These are phyloP conservation scores for Curvularia eragrostidis DNA, from an alignment of 2,329 filamentous ascomycete genomes.

Conservation along the genomic window DNA sequence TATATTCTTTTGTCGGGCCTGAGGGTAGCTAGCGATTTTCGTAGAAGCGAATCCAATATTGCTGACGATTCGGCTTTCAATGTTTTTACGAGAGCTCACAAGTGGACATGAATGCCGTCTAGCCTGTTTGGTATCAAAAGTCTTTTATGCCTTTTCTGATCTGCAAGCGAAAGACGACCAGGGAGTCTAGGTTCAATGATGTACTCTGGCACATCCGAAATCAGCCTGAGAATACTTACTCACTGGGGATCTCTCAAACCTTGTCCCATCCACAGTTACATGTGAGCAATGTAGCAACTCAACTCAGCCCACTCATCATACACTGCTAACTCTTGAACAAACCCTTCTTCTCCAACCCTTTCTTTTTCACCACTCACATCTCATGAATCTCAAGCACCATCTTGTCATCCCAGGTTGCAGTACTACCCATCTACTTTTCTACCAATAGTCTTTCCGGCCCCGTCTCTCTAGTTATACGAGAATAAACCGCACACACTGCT, in stretches of 20 bases:
- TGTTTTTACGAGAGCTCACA: neutral
- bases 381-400: no score
- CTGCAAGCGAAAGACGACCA: neutral
- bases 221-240: neutral
- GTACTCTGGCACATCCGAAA: neutral
- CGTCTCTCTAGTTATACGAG: no score
- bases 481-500: no score
- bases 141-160: neutral
- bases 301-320: constrained; percentile 8
- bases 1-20: neutral
- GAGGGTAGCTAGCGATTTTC: neutral
- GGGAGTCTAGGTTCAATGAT: neutral
- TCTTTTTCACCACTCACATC: neutral
- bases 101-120: neutral
- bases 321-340: constrained; percentile 14
- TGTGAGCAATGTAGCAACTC: no score
- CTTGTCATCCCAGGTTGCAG: no score
- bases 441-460: no score
- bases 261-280: neutral
- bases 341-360: constrained; percentile 2
- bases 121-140: neutral
- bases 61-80: neutral
- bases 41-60: no score
- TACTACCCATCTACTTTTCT: no score
- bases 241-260: neutral